Evolutionary conservation across 148 eudicot species (phyloP), one percentile per base, ranked within the genome.

Genomic region (Cornus florida): DNA sequence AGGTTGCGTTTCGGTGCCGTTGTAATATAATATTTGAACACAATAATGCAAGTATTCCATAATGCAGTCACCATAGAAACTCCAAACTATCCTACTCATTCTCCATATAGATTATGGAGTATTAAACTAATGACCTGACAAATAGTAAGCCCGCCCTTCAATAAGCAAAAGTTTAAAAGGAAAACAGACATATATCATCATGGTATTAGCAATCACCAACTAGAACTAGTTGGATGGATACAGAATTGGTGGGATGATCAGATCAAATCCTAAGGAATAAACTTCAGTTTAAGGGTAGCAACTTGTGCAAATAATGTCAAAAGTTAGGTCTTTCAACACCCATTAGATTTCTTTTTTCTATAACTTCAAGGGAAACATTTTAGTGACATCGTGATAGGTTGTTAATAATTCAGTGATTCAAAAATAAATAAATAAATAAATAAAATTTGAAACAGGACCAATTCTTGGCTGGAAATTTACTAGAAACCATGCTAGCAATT

Each of bases 1-100:
- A 74, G 72, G 74, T 74, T 68, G 74, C 60, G 69, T 80, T 74
- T 53, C 0, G 69, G 68, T 74, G 78, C 60, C 31, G 73, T 57
- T 7, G 62, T 57, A 75, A 74, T 78, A 56, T 24, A 59, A n/a
- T 67, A 77, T 24, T 14, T 7, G 11, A 33, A 7, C 33, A 22
- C 11, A 28, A 56, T 19, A 75, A 5, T 46, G 10, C 9, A 69
- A 43, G 16, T 74, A 13, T 77, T 69, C 50, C 23, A 28, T 46
- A 67, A 48, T 76, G 78, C 38, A 28, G 48, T 76, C 77, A 53
- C 41, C 67, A 16, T n/a, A 66, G 56, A 16, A 79, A 66, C 19
- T 41, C 70, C 69, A 46, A 64, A 78, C 48, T 72, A 22, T 66
- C 19, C 65, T 19, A 32, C 22, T 56, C 67, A 79, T 65, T 38